Evolutionary conservation across 1,284 basidiomycete genomes (phyloP).

Genomic region (Violaceomyces palustris): DNA sequence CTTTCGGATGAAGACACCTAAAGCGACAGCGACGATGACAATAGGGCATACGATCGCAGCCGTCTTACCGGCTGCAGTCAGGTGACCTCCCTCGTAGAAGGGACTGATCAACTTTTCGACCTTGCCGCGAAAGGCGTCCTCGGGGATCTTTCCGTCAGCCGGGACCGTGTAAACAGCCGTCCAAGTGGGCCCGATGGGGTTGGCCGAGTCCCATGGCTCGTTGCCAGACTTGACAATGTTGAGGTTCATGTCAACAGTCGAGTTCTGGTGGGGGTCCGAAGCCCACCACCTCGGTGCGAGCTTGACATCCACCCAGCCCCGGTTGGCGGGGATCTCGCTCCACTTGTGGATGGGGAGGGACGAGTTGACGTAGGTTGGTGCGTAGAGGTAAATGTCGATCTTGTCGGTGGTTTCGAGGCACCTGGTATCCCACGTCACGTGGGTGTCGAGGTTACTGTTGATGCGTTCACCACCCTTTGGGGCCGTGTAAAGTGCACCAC

Average conservation of each 20-base stretch:
- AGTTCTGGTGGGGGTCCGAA: slow-evolving; percentile 26
- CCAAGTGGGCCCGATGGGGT: slow-evolving; percentile 47
- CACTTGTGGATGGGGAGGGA: slow-evolving; percentile 43
- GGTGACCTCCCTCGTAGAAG: slow-evolving; percentile 35
- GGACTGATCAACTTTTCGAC: slow-evolving; percentile 31
- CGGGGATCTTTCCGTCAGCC: slow-evolving; percentile 20
- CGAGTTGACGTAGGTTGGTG: slow-evolving; percentile 24
- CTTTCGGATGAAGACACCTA: slow-evolving; percentile 41
- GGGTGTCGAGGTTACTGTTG: no score
- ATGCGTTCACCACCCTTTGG: no score
- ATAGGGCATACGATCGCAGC: slow-evolving; percentile 48
- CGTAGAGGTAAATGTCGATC: slow-evolving; percentile 50
- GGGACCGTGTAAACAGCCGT: slow-evolving; percentile 39
- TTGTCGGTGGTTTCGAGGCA: slow-evolving; percentile 16
- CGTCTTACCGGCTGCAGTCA: slow-evolving; percentile 41
- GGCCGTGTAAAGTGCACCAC: no score
- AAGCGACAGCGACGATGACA: slow-evolving; percentile 28
- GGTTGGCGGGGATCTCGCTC: slow-evolving; percentile 26
- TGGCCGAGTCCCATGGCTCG: slow-evolving; percentile 48
- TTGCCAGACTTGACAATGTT: slow-evolving; percentile 50
- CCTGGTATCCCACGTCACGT: slow-evolving; percentile 23
- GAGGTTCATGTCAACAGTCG: slow-evolving; percentile 33
- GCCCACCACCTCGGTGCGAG: slow-evolving; percentile 46
- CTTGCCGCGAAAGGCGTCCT: slow-evolving; percentile 27
- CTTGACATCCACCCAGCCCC: slow-evolving; percentile 27